A percentile compares a stretch with the other conserved stretches of the same genome.
phyloP scores from a whole-genome alignment of 768 basidiomycete species.

The Mycena vitilis region DNA sequence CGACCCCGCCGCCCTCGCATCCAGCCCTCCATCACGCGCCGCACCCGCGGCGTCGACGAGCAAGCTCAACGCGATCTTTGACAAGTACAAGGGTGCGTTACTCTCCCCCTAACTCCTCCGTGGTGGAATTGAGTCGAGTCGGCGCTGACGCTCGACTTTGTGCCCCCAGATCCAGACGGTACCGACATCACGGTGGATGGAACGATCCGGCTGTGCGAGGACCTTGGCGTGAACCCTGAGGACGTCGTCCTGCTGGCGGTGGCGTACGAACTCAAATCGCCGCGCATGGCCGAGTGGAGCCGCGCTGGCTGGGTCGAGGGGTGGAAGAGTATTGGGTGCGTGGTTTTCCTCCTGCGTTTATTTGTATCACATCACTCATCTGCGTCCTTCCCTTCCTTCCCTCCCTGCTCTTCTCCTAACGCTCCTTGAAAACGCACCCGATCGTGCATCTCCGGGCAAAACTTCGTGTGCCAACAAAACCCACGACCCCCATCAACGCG shows the following conservation, averaged over 20 bases:
- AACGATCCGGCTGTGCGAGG: conserved; percentile 81
- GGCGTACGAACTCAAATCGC: conserved; percentile 85
- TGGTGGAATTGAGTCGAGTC: neutral
- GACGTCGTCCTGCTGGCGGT: conserved; percentile 86
- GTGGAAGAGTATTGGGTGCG: conserved; percentile 80
- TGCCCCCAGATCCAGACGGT: conserved; percentile 57
- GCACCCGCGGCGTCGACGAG: conserved; percentile 59
- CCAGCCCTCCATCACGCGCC: conserved; percentile 27
- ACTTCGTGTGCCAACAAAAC: too few species aligned
- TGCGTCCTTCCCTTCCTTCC: neutral
- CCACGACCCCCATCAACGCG: neutral
- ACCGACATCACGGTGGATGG: conserved; percentile 78
- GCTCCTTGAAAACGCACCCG: neutral
- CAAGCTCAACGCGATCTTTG: conserved; percentile 70
- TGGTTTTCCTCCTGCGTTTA: conserved; percentile 24
- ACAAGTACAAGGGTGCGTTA: conserved; percentile 72
- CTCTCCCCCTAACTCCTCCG: conserved; percentile 6
- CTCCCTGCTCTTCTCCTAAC: neutral
- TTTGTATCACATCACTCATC: neutral
- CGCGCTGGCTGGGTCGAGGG: conserved; percentile 82
- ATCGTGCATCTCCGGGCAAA: neutral
- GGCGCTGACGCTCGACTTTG: neutral
- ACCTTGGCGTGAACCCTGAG: conserved; percentile 77
- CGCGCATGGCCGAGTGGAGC: conserved; percentile 77
- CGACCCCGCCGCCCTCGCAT: conserved; percentile 55